Evolutionary conservation across 139 green algal genomes (phyloP), one percentile per base, ranked within the genome.

Genomic region (Micromonas pusilla): DNA sequence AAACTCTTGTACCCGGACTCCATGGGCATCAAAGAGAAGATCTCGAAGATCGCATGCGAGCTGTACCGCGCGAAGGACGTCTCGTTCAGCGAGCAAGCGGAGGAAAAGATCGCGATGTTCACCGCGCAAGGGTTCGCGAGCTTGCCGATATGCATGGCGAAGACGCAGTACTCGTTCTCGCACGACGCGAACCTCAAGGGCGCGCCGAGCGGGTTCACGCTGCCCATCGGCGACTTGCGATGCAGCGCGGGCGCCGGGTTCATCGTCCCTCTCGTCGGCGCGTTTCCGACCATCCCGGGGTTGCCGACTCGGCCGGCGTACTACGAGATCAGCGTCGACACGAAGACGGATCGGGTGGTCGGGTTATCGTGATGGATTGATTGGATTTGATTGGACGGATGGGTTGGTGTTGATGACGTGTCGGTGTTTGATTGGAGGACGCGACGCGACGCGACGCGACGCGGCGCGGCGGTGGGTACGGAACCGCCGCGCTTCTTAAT

Each of bases 81-180:
- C 3, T 83, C 92, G 81, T 97, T 94, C 85, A 83, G 75, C 39
- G 82, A 86, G 1, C 89, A 97, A 83, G 91, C 91, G 31, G 80
- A 89, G 72, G 79, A 82, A 53, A 66, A 88, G 63, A 92, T 97
- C 31, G 87, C 86, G 54, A 34, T 79, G 72, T 97, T 91, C 88
- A 92, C 84, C 0, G 71, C 74, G 54, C 92, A 96, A 85, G 95
- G 95, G 32, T 97, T 96, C 73, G 87, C 80, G 72, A 81, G 88
- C 31, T 87, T 99, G 76, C 96, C 96, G 54, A 95, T 99, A 72
- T 99, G 96, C 88, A 98, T 98, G 91, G 96, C 96, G 65, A 99
- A 99, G 86, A 99, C 96, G 63, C 95, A 97, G 84, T 97, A 97
- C 88, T 93, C 86, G 63, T 97, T 97, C 85, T 92, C 84, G 52